Base-by-base conservation (phyloP, 108 stramenopile species). In the Pseudonitzschia delicatissima region DNA sequence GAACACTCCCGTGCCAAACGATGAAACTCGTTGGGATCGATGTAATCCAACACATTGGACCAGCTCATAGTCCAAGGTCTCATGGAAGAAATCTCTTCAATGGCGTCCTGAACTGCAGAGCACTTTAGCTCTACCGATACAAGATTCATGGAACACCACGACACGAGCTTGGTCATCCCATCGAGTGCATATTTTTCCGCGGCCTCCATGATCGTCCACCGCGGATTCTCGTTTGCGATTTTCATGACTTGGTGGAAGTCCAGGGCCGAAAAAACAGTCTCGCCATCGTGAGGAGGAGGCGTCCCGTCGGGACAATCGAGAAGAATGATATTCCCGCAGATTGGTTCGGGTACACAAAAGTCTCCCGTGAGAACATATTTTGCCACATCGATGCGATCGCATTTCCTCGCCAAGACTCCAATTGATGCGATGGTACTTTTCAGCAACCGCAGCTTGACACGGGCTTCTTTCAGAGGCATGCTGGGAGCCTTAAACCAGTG, bases 41-140 rank as follows among this genome's bases (percentile, higher is more conserved):
- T 45, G 27, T 75, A 75, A 42, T 75, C 74, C 7, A 55, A 21
- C 7, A 75, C 49, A 49, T 75, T 75, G 20, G 74, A 75, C 74
- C 68, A 75, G 13, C 68, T 64, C 45, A 75, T 75, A 0, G 48
- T 69, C 51, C 63, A 53, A 23, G 74, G 74, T 25, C 64, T 50
- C 4, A 21, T 13, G 13, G 68, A 27, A 29, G 74, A 68, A n/a
- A 75, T 75, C 12, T 75, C 62, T 9, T 75, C 68, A 27, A 69
- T 23, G 6, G 64, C 51, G 57, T 64, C 37, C 53, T 69, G 63
- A 50, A 75, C 49, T 31, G 12, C 26, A 23, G 31, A 32, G 40
- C 68, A 69, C 18, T 32, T 21, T 12, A 75, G 37, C 40, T 64
- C 62, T 5, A 69, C 62, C n/a, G 51, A 34, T 1, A 69, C 62